phyloP scores from a whole-genome alignment of 2,329 filamentous ascomycete species.

The Fusarium longipes region DNA sequence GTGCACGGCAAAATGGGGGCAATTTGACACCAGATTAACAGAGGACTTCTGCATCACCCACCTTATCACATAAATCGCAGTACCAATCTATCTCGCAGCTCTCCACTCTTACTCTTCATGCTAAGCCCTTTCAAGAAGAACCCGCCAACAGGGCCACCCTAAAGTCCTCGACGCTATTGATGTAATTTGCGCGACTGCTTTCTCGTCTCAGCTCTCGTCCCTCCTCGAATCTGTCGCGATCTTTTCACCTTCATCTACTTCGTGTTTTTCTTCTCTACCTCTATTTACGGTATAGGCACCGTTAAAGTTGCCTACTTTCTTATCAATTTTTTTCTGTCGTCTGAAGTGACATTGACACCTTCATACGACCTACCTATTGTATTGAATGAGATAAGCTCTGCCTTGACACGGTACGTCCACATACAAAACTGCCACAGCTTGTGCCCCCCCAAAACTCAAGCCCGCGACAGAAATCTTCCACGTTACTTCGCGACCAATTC shows the following conservation, averaged over 20 bases:
- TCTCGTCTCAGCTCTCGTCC: slow-evolving; percentile 43
- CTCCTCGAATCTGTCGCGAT: slow-evolving; percentile 42
- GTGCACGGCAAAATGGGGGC: slow-evolving; percentile 40
- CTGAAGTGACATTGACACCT: slow-evolving; percentile 30
- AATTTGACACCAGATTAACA: slow-evolving; percentile 31
- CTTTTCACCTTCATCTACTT: slow-evolving; percentile 41
- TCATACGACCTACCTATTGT: slow-evolving; percentile 15
- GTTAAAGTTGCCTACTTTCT: slow-evolving; percentile 22
- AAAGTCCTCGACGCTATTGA: slow-evolving; percentile 47
- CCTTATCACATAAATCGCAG: not conserved
- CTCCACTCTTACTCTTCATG: slow-evolving; percentile 25
- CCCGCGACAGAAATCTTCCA: slow-evolving; percentile 17
- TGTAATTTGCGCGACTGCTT: slow-evolving; percentile 49
- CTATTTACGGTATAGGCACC: slow-evolving; percentile 33
- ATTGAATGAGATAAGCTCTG: slow-evolving; percentile 42
- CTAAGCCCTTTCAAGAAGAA: slow-evolving; percentile 36
- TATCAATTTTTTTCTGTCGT: slow-evolving; percentile 12
- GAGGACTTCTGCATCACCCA: not conserved
- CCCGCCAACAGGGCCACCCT: slow-evolving; percentile 43
- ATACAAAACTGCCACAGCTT: slow-evolving; percentile 23
- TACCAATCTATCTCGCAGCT: slow-evolving; percentile 47
- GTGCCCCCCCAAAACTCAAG: slow-evolving; percentile 31
- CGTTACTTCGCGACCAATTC: slow-evolving; percentile 20
- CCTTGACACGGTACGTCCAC: slow-evolving; percentile 45
- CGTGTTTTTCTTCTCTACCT: slow-evolving; percentile 35